phyloP scores from a whole-genome alignment of 352 stramenopile genomes.

The Phytophthora syringae region DNA sequence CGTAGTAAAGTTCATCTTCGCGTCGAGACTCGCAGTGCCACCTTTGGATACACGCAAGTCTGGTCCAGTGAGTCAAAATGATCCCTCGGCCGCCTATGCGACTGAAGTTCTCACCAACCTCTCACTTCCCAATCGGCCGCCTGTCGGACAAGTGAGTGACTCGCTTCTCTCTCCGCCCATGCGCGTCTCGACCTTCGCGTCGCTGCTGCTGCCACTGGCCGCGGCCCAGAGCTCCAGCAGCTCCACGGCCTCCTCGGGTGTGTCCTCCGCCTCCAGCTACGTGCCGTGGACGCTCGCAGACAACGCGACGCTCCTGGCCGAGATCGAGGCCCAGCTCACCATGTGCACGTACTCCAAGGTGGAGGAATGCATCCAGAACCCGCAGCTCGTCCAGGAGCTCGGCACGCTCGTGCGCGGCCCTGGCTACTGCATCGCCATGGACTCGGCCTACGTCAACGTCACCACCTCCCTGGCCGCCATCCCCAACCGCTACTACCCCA shows the following conservation, averaged over 20 bases:
- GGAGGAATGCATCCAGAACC: slow-evolving; percentile 56
- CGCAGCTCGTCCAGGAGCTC: slow-evolving; percentile 36
- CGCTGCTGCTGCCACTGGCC: slow-evolving; percentile 28
- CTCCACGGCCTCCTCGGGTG: slow-evolving; percentile 13
- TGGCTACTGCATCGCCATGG: slow-evolving; percentile 58
- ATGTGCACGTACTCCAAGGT: slow-evolving; percentile 73
- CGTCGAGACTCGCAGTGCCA: slow-evolving; percentile 12
- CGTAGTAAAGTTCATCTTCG: no score
- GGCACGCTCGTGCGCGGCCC: slow-evolving; percentile 45
- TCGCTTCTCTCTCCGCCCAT: no score
- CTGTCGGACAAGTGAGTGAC: slow-evolving; percentile 2
- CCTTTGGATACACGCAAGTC: slow-evolving; percentile 23
- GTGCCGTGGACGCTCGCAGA: slow-evolving; percentile 51
- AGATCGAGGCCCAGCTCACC: slow-evolving; percentile 44
- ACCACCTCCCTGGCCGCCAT: slow-evolving; percentile 37
- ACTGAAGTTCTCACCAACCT: no score
- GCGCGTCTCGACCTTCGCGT: slow-evolving; percentile 16
- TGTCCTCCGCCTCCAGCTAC: slow-evolving; percentile 31
- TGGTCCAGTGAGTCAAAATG: slow-evolving; percentile 13
- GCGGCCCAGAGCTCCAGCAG: slow-evolving; percentile 10
- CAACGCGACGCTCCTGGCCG: slow-evolving; percentile 40
- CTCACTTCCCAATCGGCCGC: slow-evolving; percentile 18
- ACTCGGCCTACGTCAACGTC: slow-evolving; percentile 55
- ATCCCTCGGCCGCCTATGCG: slow-evolving; percentile 12
- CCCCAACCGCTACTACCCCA: slow-evolving; percentile 66